Evolutionary conservation across 345 rosid species (phyloP).

Genomic region (Eutrema japonicum): DNA sequence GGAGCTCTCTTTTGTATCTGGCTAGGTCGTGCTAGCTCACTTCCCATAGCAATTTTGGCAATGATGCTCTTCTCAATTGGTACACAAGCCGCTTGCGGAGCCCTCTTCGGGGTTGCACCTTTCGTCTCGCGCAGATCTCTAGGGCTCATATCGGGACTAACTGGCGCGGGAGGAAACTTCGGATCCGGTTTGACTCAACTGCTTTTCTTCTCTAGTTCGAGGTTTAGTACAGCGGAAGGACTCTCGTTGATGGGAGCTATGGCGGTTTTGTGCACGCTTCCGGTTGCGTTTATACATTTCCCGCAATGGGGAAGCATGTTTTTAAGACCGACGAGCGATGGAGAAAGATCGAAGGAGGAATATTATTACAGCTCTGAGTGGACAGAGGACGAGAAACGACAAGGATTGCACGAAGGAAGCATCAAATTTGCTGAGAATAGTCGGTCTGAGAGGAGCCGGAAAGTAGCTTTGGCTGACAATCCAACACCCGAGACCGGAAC

Average conservation of each 20-base stretch:
- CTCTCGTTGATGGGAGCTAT: constrained; percentile 71
- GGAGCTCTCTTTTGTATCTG: constrained; percentile 79
- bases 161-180: constrained; percentile 80
- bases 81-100: constrained; percentile 89
- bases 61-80: constrained; percentile 83
- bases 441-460: constrained; percentile 68
- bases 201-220: constrained; percentile 61
- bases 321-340: constrained; percentile 55
- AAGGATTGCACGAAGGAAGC: constrained; percentile 63
- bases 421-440: constrained; percentile 77
- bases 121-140: constrained; percentile 75
- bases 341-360: constrained; percentile 55
- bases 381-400: constrained; percentile 69
- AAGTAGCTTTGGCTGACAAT: constrained; percentile 48
- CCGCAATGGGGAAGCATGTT: constrained; percentile 92
- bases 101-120: constrained; percentile 75
- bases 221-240: constrained; percentile 61
- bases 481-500: constrained; percentile 56
- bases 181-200: constrained; percentile 81
- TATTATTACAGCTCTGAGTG: constrained; percentile 63
- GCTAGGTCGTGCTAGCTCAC: constrained; percentile 70
- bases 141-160: constrained; percentile 77
- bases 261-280: constrained; percentile 67
- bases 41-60: constrained; percentile 65
- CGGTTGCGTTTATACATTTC: constrained; percentile 66